Percentiles rank a stretch among this genome's conserved stretches.
Evolutionary conservation across 2,329 filamentous ascomycete species (phyloP).

Genomic region (Pyrenochaeta sp.): DNA sequence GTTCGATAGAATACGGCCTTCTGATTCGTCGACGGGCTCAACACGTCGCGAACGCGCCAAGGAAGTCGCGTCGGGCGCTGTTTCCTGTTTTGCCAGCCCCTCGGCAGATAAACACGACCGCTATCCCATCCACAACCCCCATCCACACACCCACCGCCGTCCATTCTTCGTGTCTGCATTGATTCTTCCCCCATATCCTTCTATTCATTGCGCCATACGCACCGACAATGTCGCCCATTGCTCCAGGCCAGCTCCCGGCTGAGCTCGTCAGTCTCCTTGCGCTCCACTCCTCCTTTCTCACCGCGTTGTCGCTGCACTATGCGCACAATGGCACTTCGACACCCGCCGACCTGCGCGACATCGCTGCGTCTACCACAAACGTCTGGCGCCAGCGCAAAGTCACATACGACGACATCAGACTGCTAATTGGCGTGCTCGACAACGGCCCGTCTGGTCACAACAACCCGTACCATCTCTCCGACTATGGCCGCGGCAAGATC

Average conservation of each 20-base stretch:
- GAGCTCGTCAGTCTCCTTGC: slow-evolving; percentile 53
- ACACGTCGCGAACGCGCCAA: slow-evolving; percentile 36
- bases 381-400: slow-evolving; percentile 57
- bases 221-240: slow-evolving; percentile 40
- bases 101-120: slow-evolving; percentile 34
- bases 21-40: slow-evolving; percentile 34
- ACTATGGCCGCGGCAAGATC: slow-evolving; percentile 53
- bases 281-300: slow-evolving; percentile 58
- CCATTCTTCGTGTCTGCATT: slow-evolving; percentile 24
- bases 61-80: slow-evolving; percentile 30
- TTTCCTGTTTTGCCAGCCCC: slow-evolving; percentile 36
- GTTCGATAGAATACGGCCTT: slow-evolving; percentile 7
- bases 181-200: slow-evolving; percentile 23
- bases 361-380: slow-evolving; percentile 52
- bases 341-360: slow-evolving; percentile 50
- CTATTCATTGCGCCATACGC: slow-evolving; percentile 28
- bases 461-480: slow-evolving; percentile 50
- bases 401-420: slow-evolving; percentile 55
- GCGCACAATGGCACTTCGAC: slow-evolving; percentile 57
- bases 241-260: slow-evolving; percentile 45
- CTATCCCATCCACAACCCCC: slow-evolving; percentile 16
- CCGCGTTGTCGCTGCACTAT: slow-evolving; percentile 58
- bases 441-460: slow-evolving; percentile 33
- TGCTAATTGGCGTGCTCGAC: slow-evolving; percentile 52
- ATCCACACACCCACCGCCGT: slow-evolving; percentile 17